These are phyloP conservation scores for Solanum hybrid DNA, from an alignment of 305 asterid genomes.

Conservation along the genomic window DNA sequence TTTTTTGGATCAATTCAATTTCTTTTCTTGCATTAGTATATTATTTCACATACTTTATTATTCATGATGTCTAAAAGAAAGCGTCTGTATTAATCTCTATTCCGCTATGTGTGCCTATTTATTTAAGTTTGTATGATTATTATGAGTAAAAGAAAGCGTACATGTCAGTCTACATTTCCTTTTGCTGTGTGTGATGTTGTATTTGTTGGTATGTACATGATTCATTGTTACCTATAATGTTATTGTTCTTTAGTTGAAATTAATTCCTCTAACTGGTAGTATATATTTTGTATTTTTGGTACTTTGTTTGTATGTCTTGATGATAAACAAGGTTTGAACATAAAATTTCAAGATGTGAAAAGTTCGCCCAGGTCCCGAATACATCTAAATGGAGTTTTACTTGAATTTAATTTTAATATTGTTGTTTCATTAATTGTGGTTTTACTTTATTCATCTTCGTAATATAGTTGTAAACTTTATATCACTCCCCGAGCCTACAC, in stretches of 20 bases:
- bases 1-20: neutral
- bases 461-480: neutral
- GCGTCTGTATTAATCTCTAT: neutral
- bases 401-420: too few species aligned
- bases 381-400: neutral
- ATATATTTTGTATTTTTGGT: neutral
- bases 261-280: neutral
- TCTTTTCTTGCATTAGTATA: neutral
- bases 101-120: neutral
- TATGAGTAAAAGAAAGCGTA: neutral
- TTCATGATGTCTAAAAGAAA: neutral
- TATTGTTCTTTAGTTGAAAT: too few species aligned
- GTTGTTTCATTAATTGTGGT: neutral
- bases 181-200: neutral
- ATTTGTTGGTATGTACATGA: neutral
- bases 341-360: neutral
- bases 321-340: neutral
- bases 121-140: neutral
- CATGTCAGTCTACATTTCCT: neutral
- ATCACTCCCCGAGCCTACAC: neutral
- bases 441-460: neutral
- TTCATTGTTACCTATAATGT: neutral
- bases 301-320: neutral
- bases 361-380: neutral
- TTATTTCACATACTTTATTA: neutral